These are phyloP conservation scores for Taphrina pruni DNA, from an alignment of 1,139 yeast species.

Conservation along the genomic window DNA sequence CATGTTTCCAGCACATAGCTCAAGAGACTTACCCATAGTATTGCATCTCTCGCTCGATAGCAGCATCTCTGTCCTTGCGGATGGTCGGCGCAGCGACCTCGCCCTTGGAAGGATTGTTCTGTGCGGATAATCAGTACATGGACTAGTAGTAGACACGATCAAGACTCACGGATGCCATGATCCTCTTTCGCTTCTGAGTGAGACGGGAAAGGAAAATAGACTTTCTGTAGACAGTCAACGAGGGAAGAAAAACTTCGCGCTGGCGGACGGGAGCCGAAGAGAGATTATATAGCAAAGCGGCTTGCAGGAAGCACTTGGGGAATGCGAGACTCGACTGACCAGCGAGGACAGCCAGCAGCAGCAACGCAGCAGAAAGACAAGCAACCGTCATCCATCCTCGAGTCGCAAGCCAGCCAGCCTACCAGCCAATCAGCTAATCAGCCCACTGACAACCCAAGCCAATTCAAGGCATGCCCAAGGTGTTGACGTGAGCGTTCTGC, in stretches of 20 bases:
- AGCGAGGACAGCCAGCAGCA: background rate
- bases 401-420: background rate
- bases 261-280: background rate
- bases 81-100: conserved; percentile 44
- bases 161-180: conserved; percentile 15
- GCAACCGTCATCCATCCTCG: conserved; percentile 3
- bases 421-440: background rate
- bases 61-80: conserved; percentile 42
- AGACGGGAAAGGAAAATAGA: conserved; percentile 1
- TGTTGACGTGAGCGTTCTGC: no score
- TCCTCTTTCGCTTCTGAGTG: conserved; percentile 1
- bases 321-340: conserved; percentile 2
- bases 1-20: no score
- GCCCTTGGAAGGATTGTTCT: conserved; percentile 40
- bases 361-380: background rate
- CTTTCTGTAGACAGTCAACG: background rate
- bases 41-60: conserved; percentile 45
- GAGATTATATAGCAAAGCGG: conserved; percentile 1
- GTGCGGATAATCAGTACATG: background rate
- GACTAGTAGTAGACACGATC: background rate
- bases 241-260: background rate
- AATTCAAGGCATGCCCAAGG: no score
- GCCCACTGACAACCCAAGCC: background rate
- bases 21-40: conserved; percentile 41
- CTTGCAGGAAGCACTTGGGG: background rate